These are phyloP conservation scores for Coemansia sp. DNA, from an alignment of 192 early-diverging fungal species.

Conservation along the genomic window DNA sequence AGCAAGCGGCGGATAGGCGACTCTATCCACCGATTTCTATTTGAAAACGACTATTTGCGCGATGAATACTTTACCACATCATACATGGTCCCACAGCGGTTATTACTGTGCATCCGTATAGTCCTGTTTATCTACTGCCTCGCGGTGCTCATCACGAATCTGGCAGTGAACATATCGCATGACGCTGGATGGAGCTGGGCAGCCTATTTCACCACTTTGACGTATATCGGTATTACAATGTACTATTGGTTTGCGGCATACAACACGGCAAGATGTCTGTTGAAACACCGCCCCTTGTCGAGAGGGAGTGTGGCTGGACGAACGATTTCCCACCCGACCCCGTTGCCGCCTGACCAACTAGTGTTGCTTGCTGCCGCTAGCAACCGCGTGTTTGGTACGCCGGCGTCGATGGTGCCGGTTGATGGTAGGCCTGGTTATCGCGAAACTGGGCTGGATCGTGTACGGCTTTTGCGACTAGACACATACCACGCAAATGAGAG, in stretches of 20 bases:
- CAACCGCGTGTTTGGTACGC: slow-evolving; percentile 10
- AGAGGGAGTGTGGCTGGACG: slow-evolving; percentile 3
- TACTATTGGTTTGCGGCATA: slow-evolving; percentile 48
- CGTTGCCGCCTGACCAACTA: slow-evolving; percentile 5
- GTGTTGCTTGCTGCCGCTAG: not conserved
- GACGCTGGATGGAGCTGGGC: slow-evolving; percentile 55
- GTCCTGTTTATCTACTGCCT: slow-evolving; percentile 40
- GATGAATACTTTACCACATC: slow-evolving; percentile 43
- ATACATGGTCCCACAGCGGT: slow-evolving; percentile 38
- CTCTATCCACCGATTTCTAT: slow-evolving; percentile 22
- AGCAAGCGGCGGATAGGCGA: slow-evolving; percentile 7
- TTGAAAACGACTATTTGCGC: slow-evolving; percentile 32
- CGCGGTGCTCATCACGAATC: slow-evolving; percentile 37
- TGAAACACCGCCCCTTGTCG: not conserved
- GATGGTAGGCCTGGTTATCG: not conserved
- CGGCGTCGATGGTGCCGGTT: not conserved
- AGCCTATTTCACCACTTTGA: slow-evolving; percentile 53
- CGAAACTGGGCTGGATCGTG: not conserved
- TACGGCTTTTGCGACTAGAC: not conserved
- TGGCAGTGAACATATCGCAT: slow-evolving; percentile 38
- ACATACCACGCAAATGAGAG: not conserved
- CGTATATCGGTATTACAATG: slow-evolving; percentile 40
- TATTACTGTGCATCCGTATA: slow-evolving; percentile 7
- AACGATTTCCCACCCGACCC: slow-evolving; percentile 1
- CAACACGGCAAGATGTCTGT: slow-evolving; percentile 21